Conservation (phyloP, 768 basidiomycete species). For the Leccinum aurantiacum region DNA sequence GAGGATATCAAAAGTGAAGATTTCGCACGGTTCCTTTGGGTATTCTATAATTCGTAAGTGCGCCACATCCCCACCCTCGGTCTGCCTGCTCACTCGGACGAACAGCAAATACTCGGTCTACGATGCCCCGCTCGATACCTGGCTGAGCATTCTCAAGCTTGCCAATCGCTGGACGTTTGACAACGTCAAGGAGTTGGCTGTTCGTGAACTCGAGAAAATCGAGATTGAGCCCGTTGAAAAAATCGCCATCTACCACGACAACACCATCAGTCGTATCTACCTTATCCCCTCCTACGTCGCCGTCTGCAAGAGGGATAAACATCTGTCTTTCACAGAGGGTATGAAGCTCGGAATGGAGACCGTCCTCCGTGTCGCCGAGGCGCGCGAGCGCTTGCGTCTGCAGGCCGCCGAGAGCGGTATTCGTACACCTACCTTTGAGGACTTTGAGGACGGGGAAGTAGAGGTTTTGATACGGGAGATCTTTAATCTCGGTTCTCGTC, state of each 20-base stretch:
- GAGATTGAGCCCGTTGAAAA: constrained; percentile 37
- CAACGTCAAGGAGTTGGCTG: constrained; percentile 38
- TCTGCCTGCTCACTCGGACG: neutral
- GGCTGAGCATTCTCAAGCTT: constrained; percentile 41
- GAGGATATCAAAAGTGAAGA: constrained; percentile 45
- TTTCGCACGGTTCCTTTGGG: constrained; percentile 57
- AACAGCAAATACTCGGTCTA: constrained; percentile 39
- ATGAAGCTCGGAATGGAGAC: constrained; percentile 42
- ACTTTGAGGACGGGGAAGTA: constrained; percentile 31
- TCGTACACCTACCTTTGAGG: constrained; percentile 32
- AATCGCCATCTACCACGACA: constrained; percentile 39
- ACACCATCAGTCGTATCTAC: constrained; percentile 34
- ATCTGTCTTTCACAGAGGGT: constrained; percentile 41
- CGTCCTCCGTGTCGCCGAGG: constrained; percentile 37
- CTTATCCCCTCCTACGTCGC: constrained; percentile 37
- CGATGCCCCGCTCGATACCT: constrained; percentile 39
- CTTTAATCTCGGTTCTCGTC: constrained; percentile 29
- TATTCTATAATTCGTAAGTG: constrained; percentile 63
- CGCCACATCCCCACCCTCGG: neutral
- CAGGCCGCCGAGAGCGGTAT: constrained; percentile 32
- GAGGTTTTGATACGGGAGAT: constrained; percentile 30
- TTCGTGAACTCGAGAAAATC: constrained; percentile 40
- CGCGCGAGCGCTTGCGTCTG: constrained; percentile 41
- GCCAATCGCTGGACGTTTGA: constrained; percentile 43
- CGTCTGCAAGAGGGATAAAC: constrained; percentile 38